Evolutionary conservation across 2,329 filamentous ascomycete species (phyloP).

Genomic region (Penicillium occitanis): DNA sequence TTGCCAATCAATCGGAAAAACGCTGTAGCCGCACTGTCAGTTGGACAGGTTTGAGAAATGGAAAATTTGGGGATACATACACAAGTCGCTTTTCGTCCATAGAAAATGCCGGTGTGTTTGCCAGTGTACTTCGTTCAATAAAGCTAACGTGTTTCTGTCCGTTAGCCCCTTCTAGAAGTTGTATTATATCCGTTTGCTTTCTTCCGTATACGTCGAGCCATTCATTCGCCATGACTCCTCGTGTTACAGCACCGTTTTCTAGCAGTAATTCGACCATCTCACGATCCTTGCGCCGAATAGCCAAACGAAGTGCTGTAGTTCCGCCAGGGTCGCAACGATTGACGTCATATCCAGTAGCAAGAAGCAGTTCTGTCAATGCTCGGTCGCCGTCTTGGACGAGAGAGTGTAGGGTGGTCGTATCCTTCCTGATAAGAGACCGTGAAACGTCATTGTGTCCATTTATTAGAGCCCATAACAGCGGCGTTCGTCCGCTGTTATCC

Average conservation of each 20-base stretch:
- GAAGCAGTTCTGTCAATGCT: not conserved
- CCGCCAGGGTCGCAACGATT: not conserved
- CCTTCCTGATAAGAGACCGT: not conserved
- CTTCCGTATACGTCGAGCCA: not conserved
- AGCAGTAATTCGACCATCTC: not conserved
- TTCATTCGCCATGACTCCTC: not conserved
- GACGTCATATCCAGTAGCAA: not conserved
- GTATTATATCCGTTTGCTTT: not conserved
- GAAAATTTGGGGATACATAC: not conserved
- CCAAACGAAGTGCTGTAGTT: not conserved
- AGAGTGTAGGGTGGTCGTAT: not conserved
- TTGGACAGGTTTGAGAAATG: too few species aligned
- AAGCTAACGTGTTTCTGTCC: not conserved
- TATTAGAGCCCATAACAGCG: not conserved
- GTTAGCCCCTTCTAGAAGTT: not conserved
- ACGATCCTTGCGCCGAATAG: not conserved
- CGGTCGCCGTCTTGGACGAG: not conserved
- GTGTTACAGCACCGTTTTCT: not conserved
- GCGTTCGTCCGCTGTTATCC: conserved; percentile 2
- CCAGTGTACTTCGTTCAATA: not conserved
- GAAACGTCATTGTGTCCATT: not conserved
- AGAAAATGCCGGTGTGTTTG: too few species aligned
- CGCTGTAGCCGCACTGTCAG: not conserved
- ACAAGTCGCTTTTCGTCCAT: not conserved
- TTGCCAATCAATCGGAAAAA: not conserved